These are phyloP conservation scores for Solanum hybrid DNA, from an alignment of 305 asterid genomes.

Conservation along the genomic window DNA sequence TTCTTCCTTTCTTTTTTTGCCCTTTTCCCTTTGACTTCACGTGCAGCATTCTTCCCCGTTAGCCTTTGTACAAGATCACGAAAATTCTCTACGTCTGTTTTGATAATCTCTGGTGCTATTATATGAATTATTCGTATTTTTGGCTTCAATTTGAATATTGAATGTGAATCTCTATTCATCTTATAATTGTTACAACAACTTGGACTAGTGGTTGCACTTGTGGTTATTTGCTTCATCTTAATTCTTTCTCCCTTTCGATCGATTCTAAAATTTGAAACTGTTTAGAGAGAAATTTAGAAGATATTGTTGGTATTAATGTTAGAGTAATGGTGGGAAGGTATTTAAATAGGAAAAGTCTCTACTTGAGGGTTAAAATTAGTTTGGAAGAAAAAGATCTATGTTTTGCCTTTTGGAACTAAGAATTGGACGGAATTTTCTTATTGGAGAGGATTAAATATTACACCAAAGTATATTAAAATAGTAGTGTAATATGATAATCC, in stretches of 20 bases:
- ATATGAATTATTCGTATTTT: slow-evolving; percentile 72
- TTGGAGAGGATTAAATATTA: not conserved
- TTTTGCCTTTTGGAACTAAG: slow-evolving; percentile 45
- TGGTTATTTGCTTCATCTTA: slow-evolving; percentile 28
- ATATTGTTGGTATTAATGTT: slow-evolving; percentile 4
- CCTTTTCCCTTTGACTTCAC: not conserved
- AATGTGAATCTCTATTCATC: slow-evolving; percentile 35
- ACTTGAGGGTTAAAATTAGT: slow-evolving; percentile 13
- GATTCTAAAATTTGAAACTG: not conserved
- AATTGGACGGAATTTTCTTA: slow-evolving; percentile 27
- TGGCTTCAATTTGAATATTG: slow-evolving; percentile 45
- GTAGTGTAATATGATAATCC: slow-evolving; percentile 4
- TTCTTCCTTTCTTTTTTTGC: slow-evolving; percentile 13
- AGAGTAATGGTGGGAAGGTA: slow-evolving; percentile 1
- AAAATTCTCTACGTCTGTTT: slow-evolving; percentile 50
- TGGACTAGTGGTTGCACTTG: slow-evolving; percentile 19
- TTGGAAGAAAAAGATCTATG: not conserved
- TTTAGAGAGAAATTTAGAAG: not conserved
- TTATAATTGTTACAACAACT: slow-evolving; percentile 11
- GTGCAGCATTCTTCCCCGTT: slow-evolving; percentile 47
- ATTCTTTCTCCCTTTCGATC: not conserved
- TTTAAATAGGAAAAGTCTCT: slow-evolving; percentile 8
- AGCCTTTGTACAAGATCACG: slow-evolving; percentile 67
- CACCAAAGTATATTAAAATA: not conserved
- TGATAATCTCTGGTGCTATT: slow-evolving; percentile 60